These are phyloP conservation scores for Fremontodendron californicum DNA, from an alignment of 345 rosid genomes.

Conservation along the genomic window DNA sequence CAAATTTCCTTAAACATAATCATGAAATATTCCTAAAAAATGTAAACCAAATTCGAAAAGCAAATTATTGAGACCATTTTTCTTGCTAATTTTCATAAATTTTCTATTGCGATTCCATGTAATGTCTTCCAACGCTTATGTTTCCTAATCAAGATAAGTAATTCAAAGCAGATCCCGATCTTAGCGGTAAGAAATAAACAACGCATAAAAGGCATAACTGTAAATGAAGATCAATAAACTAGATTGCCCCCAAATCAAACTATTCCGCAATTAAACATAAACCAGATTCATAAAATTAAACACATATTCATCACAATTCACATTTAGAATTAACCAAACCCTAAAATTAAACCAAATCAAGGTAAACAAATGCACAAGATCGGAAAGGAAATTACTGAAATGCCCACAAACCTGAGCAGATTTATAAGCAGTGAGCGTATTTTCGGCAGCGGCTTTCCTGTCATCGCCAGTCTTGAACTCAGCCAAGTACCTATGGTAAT, in stretches of 20 bases:
- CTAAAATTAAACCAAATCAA: too few relatives aligned
- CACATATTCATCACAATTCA: neutral
- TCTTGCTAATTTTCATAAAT: neutral
- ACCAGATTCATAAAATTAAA: neutral
- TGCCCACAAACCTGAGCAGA: conserved; percentile 16
- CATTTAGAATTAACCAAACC: neutral
- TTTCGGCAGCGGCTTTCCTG: conserved; percentile 22
- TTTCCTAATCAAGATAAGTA: neutral
- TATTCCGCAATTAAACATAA: neutral
- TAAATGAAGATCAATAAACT: neutral
- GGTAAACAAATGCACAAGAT: neutral
- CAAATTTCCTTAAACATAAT: too few relatives aligned
- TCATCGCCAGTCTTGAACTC: conserved; percentile 21
- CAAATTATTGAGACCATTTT: neutral
- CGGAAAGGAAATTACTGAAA: neutral
- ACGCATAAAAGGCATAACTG: too few relatives aligned
- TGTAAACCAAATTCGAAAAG: neutral
- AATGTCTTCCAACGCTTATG: neutral
- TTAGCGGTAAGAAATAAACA: neutral
- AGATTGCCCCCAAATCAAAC: neutral
- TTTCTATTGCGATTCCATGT: neutral
- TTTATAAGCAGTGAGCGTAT: conserved; percentile 19
- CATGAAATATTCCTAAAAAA: neutral
- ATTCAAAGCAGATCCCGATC: neutral
- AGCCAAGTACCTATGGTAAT: conserved; percentile 19